phyloP scores from a whole-genome alignment of 768 basidiomycete genomes.

The Royoungia palumana region DNA sequence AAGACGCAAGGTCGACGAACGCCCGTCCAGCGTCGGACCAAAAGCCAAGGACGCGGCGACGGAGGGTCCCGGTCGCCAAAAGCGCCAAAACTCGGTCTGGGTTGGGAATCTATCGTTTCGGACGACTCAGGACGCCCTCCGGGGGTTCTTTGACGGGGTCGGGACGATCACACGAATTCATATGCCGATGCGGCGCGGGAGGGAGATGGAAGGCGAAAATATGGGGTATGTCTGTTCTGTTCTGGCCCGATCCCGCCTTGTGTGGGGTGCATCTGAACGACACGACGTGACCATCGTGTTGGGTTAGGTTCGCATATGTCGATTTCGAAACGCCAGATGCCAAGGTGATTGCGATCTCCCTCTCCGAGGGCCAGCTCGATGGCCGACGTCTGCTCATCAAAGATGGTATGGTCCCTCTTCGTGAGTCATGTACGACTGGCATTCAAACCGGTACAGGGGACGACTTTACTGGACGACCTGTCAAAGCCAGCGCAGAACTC shows the following conservation, averaged over 20 bases:
- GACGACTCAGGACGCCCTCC: slow-evolving; percentile 74
- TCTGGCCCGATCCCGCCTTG: not conserved
- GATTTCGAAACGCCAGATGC: slow-evolving; percentile 82
- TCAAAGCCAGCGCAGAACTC: slow-evolving; percentile 31
- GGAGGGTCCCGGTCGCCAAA: slow-evolving; percentile 28
- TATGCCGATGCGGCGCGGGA: slow-evolving; percentile 75
- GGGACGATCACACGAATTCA: slow-evolving; percentile 79
- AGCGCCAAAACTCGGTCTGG: slow-evolving; percentile 88
- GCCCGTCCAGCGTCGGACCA: not conserved
- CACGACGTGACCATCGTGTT: slow-evolving; percentile 6
- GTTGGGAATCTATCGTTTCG: slow-evolving; percentile 92
- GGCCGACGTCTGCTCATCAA: slow-evolving; percentile 92
- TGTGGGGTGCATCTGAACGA: not conserved
- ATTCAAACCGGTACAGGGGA: slow-evolving; percentile 47
- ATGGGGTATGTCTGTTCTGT: slow-evolving; percentile 58
- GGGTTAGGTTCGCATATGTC: slow-evolving; percentile 86
- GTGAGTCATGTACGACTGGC: too few species aligned
- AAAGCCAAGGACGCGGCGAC: slow-evolving; percentile 3
- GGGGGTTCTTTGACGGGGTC: slow-evolving; percentile 62
- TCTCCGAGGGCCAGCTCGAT: slow-evolving; percentile 78
- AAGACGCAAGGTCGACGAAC: slow-evolving; percentile 46
- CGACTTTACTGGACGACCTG: slow-evolving; percentile 70
- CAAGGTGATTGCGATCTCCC: slow-evolving; percentile 68
- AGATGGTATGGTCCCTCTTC: slow-evolving; percentile 54
- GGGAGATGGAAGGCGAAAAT: slow-evolving; percentile 60